Evolutionary conservation across 805 yeast species (phyloP).

Genomic region (Saturnispora dispora): DNA sequence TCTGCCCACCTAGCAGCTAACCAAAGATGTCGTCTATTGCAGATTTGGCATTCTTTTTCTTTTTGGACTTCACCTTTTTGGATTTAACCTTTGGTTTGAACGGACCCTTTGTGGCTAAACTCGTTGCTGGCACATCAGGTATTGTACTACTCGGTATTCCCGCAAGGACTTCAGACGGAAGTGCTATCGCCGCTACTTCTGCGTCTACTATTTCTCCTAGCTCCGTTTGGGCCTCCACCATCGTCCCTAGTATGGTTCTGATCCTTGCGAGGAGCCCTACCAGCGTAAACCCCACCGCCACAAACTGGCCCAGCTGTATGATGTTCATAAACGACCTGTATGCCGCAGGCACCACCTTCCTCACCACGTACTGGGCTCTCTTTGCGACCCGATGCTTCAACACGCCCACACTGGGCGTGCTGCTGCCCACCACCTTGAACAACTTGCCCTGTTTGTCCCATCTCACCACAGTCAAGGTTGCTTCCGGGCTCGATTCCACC

Average conservation of each 20-base stretch:
- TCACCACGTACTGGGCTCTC: conserved; percentile 23
- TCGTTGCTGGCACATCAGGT: too few relatives aligned
- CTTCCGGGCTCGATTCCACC: background rate
- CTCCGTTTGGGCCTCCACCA: background rate
- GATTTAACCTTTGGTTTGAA: conserved; percentile 8
- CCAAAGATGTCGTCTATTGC: conserved; percentile 77
- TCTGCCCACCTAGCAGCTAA: conserved; percentile 15
- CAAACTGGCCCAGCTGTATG: conserved; percentile 67
- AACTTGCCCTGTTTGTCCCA: background rate
- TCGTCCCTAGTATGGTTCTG: conserved; percentile 13
- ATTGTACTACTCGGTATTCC: too few relatives aligned
- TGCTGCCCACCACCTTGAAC: background rate
- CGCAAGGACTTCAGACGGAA: too few relatives aligned
- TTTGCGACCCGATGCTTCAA: background rate
- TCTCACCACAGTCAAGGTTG: background rate
- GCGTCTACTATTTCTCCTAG: background rate
- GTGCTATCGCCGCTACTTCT: too few relatives aligned
- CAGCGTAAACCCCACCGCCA: conserved; percentile 61
- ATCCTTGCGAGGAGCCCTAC: conserved; percentile 48
- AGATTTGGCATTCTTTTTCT: conserved; percentile 39
- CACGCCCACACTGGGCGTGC: background rate
- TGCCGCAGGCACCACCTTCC: conserved; percentile 35
- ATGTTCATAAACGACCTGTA: conserved; percentile 58
- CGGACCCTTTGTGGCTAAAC: background rate
- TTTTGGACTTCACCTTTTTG: conserved; percentile 10